Conservation (phyloP, 352 stramenopile genomes). For the Globisporangium recalcitrans region DNA sequence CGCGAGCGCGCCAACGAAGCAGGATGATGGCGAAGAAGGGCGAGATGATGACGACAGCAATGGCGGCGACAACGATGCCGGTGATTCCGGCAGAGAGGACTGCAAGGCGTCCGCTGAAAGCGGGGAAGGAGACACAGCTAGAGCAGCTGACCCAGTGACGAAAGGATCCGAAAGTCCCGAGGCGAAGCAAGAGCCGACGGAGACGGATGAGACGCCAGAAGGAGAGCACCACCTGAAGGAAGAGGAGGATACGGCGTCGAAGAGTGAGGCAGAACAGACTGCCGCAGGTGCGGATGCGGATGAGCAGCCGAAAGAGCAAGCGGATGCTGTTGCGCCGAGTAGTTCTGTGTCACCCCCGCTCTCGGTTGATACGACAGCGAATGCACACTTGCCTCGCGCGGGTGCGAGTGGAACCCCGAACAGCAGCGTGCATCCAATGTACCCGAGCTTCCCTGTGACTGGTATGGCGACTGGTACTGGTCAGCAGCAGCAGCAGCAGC, state of each 20-base stretch:
- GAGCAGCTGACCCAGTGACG: background rate
- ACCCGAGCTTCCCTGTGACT: constrained; percentile 14
- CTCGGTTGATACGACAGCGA: constrained; percentile 5
- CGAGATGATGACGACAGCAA: background rate
- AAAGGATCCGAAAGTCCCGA: background rate
- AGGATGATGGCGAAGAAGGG: background rate
- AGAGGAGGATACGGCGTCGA: background rate
- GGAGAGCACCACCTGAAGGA: background rate
- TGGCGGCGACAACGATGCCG: background rate
- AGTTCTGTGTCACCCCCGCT: background rate
- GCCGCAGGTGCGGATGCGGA: background rate
- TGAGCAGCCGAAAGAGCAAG: background rate
- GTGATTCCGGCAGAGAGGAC: background rate
- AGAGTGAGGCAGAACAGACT: background rate
- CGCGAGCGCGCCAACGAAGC: background rate
- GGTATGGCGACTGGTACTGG: background rate
- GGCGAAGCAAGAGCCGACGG: background rate
- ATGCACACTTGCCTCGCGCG: background rate
- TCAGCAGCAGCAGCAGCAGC: constrained; percentile 5
- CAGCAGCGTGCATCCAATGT: constrained; percentile 14
- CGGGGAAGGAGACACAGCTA: background rate
- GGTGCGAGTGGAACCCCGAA: constrained; percentile 4
- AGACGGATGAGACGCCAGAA: background rate
- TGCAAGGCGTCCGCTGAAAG: background rate
- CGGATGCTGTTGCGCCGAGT: background rate